These are phyloP conservation scores for Oryza officinalis DNA, from an alignment of 176 grass and related monocot species.

Conservation along the genomic window DNA sequence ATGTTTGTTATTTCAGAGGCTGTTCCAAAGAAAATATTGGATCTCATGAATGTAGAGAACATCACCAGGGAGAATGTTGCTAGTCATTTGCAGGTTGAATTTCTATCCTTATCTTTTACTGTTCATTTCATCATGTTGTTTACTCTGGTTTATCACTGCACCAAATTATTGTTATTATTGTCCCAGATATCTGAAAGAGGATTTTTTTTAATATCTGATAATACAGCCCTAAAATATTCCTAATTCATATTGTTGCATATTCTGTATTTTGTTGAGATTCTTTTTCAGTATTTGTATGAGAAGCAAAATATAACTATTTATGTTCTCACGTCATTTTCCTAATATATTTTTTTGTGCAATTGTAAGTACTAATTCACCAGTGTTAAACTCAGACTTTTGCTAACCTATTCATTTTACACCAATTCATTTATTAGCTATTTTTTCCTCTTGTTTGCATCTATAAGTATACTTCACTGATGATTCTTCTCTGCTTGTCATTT, in stretches of 20 bases:
- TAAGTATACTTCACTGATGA: conserved; percentile 30
- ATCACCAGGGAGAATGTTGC: conserved; percentile 98
- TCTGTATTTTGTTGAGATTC: neutral
- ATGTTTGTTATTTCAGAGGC: conserved; percentile 58
- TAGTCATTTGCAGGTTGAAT: conserved; percentile 81
- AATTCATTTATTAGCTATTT: conserved; percentile 1
- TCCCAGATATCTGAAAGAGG: neutral
- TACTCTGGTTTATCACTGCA: neutral
- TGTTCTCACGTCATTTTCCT: neutral
- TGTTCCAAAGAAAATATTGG: conserved; percentile 92
- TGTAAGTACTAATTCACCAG: neutral
- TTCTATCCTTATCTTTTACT: neutral
- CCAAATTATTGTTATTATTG: neutral
- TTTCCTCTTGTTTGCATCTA: neutral
- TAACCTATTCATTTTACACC: neutral
- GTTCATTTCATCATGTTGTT: conserved; percentile 20
- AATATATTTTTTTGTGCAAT: neutral
- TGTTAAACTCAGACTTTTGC: neutral
- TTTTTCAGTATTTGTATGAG: neutral
- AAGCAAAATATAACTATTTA: neutral
- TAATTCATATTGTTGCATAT: neutral
- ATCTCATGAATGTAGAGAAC: conserved; percentile 84
- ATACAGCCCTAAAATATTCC: neutral
- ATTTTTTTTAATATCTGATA: neutral
- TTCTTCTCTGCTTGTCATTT: conserved; percentile 27